A percentile compares a stretch with the other conserved stretches of the same genome.
phyloP scores from a whole-genome alignment of 2,329 filamentous ascomycete genomes.

The Cladophialophora carrionii region DNA sequence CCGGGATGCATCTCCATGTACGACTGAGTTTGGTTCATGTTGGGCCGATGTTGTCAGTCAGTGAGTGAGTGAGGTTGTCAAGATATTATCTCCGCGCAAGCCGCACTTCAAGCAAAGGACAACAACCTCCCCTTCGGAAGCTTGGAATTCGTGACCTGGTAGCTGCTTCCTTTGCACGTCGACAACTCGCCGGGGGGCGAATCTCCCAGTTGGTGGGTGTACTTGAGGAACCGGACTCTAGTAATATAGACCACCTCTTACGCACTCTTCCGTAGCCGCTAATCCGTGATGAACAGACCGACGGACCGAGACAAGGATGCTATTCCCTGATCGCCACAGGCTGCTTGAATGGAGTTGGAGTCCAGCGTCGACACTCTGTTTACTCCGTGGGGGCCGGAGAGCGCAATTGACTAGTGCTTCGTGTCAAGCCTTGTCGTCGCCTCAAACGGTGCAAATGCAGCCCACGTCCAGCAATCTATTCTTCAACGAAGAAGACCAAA shows the following conservation, averaged over 20 bases:
- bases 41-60: constrained; percentile 35
- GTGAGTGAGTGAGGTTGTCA: constrained; percentile 7
- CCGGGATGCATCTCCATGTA: constrained; percentile 80
- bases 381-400: neutral
- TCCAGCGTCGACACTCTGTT: neutral
- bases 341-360: neutral
- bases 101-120: constrained; percentile 29
- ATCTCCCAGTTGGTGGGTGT: constrained; percentile 1
- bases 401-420: neutral
- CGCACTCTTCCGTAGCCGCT: neutral
- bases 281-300: neutral
- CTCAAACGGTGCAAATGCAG: neutral
- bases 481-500: constrained; percentile 33
- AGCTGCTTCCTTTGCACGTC: constrained; percentile 1
- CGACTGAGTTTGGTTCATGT: constrained; percentile 79
- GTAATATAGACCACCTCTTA: constrained; percentile 20
- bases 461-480: constrained; percentile 20
- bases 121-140: constrained; percentile 26
- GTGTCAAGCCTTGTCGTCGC: constrained; percentile 11
- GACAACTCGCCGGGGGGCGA: neutral
- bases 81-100: constrained; percentile 22
- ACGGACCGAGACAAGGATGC: neutral
- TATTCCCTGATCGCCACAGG: neutral
- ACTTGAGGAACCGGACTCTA: constrained; percentile 5
- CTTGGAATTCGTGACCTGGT: constrained; percentile 2